phyloP scores from a whole-genome alignment of 2,329 filamentous ascomycete genomes.

The Colletotrichum incanum region DNA sequence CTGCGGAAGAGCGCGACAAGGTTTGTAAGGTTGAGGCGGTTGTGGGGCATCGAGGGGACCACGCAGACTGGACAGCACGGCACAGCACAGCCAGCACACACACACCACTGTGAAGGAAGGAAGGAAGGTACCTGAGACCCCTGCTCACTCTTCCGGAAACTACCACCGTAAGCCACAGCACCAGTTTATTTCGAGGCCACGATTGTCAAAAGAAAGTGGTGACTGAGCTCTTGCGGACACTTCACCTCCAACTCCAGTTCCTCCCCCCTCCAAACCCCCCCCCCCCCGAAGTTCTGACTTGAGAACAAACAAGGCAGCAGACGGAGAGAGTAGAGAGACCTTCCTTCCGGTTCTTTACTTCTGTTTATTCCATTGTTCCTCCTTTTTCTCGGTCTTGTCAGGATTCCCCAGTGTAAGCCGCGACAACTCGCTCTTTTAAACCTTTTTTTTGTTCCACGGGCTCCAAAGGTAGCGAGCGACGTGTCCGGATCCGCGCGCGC shows the following conservation, averaged over 20 bases:
- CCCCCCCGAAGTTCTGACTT: constrained; percentile 5
- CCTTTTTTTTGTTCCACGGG: constrained; percentile 7
- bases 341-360: background rate
- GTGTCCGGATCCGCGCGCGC: constrained; percentile 23
- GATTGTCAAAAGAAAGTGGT: constrained; percentile 48
- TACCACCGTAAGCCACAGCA: constrained; percentile 21
- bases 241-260: constrained; percentile 6
- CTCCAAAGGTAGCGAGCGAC: constrained; percentile 13
- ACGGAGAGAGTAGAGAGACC: constrained; percentile 5
- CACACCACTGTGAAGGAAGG: background rate
- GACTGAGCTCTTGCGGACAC: constrained; percentile 21
- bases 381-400: background rate
- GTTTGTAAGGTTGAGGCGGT: constrained; percentile 13
- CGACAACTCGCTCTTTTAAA: background rate
- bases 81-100: background rate
- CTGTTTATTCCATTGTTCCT: background rate
- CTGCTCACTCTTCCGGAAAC: background rate
- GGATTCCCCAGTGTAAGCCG: background rate
- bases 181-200: constrained; percentile 54
- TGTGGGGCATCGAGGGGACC: constrained; percentile 20
- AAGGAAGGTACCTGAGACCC: constrained; percentile 1
- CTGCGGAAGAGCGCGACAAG: constrained; percentile 9
- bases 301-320: constrained; percentile 8
- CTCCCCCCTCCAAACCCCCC: background rate
- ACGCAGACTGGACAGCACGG: constrained; percentile 28